Percentiles rank a stretch among this genome's conserved stretches.
phyloP scores from a whole-genome alignment of 2,329 filamentous ascomycete genomes.

The Aspergillus carbonarius region DNA sequence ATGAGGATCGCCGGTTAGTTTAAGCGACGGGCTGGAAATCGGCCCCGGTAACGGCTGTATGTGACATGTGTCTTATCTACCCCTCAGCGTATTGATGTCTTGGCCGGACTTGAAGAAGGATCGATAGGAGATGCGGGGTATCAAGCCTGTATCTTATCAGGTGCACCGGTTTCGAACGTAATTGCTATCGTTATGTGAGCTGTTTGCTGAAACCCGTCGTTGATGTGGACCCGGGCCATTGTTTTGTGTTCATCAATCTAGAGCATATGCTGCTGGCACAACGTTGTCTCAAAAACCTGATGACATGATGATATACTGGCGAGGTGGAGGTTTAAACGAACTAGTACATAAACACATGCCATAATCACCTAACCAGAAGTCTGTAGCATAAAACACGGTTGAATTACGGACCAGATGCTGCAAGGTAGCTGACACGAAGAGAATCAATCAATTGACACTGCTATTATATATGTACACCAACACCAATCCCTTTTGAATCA shows the following conservation, averaged over 20 bases:
- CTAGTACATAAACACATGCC: too few species aligned
- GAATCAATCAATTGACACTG: not conserved
- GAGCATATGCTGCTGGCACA: too few species aligned
- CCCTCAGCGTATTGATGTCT: not conserved
- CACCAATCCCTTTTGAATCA: not conserved
- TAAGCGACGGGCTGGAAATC: not conserved
- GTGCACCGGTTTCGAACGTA: too few species aligned
- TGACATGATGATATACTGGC: not conserved
- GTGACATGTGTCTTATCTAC: not conserved
- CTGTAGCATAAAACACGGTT: too few species aligned
- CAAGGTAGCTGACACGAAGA: not conserved
- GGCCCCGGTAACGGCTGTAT: not conserved
- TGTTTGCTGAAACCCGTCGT: not conserved
- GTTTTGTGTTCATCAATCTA: not conserved
- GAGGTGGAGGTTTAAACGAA: not conserved
- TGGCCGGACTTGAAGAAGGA: not conserved
- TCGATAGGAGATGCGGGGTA: not conserved
- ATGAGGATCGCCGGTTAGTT: constrained; percentile 2
- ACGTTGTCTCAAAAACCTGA: too few species aligned
- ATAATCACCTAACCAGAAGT: too few species aligned
- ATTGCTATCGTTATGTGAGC: too few species aligned
- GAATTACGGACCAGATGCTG: not conserved
- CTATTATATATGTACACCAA: not conserved
- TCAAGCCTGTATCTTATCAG: not conserved
- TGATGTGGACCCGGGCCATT: not conserved